Evolutionary conservation across 139 green algal genomes (phyloP), one percentile per base, ranked within the genome.

Genomic region (Chlamydomonas sp.): DNA sequence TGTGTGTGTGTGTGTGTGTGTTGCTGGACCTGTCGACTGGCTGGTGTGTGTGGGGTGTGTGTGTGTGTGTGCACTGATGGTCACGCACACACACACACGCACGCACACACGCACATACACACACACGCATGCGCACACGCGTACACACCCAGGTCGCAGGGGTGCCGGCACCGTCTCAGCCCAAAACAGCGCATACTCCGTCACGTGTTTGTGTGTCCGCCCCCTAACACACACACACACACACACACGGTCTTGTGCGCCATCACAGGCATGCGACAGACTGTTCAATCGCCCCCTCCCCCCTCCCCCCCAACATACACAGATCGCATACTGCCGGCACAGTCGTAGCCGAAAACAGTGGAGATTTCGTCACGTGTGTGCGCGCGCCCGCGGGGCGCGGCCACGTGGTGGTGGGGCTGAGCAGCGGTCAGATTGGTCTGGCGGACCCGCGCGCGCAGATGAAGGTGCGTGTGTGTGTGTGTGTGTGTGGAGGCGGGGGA

Each of bases 381-480:
- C 67, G 74, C 1, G 79, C 69, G 1, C 81, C 83, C 1, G 72
- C 62, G 0, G 35, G 60, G 0, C 73, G 81, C 0, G 85, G 85
- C 5, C 28, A 73, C 3, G 28, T 91, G 35, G 81, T 75, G 1
- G 50, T 73, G 34, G 87, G 68, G 38, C 74, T 66, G 3, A 29
- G 71, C n/a, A 64, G 76, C 26, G 87, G 87, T 30, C 35, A 67
- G 22, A 20, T 92, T 16, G 54, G 61, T 20, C 31, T 91, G 26
- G 39, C 84, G 5, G 88, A 93, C 76, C 60, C 76, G 0, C 73
- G 88, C 3, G 54, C 66, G 29, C 81, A 77, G 26, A 77, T 71
- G 48, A 38, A 77, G 76, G 70, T 75, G 59, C 1, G 61, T 48
- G 22, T 48, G 50, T 37, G 35, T 36, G 24, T 39, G 20, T 57